Base-by-base conservation (phyloP, 306 rosid species). In the Gillenia trifoliata region DNA sequence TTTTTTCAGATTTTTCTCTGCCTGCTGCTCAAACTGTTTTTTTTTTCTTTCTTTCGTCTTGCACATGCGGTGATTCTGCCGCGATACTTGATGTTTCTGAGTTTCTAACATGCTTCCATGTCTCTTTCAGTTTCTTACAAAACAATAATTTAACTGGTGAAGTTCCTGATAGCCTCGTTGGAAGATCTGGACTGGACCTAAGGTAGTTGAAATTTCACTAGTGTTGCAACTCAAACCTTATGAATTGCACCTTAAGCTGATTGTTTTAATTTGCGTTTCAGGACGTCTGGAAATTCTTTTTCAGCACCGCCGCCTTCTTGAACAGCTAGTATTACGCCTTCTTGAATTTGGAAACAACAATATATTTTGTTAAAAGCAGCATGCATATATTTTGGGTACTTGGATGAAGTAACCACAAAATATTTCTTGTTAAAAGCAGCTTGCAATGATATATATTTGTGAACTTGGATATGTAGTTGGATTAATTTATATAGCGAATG, bases 71-170 rank as follows among this genome's bases (percentile, higher is more conserved):
- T 60, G 64, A 59, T 25, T 59, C 64, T 59, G 33, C 19, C 8
- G 19, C 34, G 5, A 36, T 31, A 15, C 31, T 76, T 40, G 31
- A 36, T 20, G 17, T 26, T 26, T 28, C 34, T 13, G 11, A 26
- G 31, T 66, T 54, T 70, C 76, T 79, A 81, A 82, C 85, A 56
- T 61, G 22, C 23, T 72, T 45, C 69, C 79, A 15, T 73, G 64
- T 81, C 30, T 78, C 73, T 74, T 62, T 71, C 89, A 95, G 99
- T 60, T 90, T 87, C 83, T 78, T 95, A 74, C 94, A 95, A 69
- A 94, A 92, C 82, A 95, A 95, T 79, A 85, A 89, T 80, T 78
- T 95, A 78, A 89, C 95, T 2, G 98, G 99, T 82, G 85, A 83
- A 73, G 77, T 92, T 87, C 99, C 98, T 11, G 67, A 74, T 71